These are phyloP conservation scores for Emydomyces testavorans DNA, from an alignment of 2,329 filamentous ascomycete species.

Conservation along the genomic window DNA sequence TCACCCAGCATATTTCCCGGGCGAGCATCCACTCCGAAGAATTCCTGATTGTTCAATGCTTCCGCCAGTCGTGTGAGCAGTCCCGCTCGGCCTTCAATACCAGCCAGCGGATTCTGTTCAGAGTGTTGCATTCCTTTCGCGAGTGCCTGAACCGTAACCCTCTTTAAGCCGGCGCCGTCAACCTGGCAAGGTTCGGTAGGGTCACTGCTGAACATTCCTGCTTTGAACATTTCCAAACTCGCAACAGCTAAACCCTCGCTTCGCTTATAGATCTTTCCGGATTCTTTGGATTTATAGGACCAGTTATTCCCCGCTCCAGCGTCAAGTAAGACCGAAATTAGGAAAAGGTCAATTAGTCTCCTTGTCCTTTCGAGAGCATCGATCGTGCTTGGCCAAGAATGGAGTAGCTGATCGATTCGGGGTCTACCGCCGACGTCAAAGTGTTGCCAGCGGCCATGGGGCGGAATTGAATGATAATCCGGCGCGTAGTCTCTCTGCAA, in stretches of 20 bases:
- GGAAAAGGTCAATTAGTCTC: constrained; percentile 49
- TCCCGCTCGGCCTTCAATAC: constrained; percentile 71
- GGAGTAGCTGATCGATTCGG: constrained; percentile 38
- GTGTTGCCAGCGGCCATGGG: constrained; percentile 60
- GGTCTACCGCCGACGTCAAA: constrained; percentile 47
- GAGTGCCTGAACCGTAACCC: constrained; percentile 61
- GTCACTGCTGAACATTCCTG: constrained; percentile 76
- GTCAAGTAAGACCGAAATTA: constrained; percentile 49
- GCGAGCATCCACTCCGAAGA: constrained; percentile 71
- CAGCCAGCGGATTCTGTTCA: constrained; percentile 67
- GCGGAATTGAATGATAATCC: constrained; percentile 62
- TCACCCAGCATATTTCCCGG: constrained; percentile 90
- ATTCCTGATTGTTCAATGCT: constrained; percentile 66
- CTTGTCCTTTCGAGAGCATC: constrained; percentile 42
- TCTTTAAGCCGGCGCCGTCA: constrained; percentile 67
- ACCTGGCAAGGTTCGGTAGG: constrained; percentile 74
- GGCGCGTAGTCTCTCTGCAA: constrained; percentile 53
- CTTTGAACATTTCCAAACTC: constrained; percentile 84
- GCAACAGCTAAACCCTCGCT: constrained; percentile 79
- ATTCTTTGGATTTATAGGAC: constrained; percentile 87
- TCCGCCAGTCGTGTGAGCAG: constrained; percentile 64
- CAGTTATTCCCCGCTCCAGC: constrained; percentile 80
- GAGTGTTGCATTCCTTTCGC: constrained; percentile 75
- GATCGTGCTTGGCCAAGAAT: constrained; percentile 36
- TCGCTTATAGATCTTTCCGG: constrained; percentile 66